Conservation (phyloP, 2,329 filamentous ascomycete genomes). For the Penicillium sp. region DNA sequence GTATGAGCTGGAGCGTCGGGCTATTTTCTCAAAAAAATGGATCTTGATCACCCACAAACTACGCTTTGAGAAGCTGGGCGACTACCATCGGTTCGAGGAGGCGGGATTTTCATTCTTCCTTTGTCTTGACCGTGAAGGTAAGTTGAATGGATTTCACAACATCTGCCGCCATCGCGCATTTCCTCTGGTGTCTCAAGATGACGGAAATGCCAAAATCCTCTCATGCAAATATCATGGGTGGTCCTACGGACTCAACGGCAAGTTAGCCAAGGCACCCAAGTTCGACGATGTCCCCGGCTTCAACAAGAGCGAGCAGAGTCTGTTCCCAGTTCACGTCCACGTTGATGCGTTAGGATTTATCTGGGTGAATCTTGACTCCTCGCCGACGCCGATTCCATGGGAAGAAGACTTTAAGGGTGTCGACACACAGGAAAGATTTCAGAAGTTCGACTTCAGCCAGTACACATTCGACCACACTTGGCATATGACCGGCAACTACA, state of each 20-base stretch:
- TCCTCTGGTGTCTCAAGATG: slow-evolving; percentile 23
- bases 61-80: slow-evolving; percentile 55
- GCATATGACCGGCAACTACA: slow-evolving; percentile 20
- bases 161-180: slow-evolving; percentile 28
- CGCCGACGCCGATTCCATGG: slow-evolving; percentile 17
- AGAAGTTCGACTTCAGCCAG: slow-evolving; percentile 16
- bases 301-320: slow-evolving; percentile 26
- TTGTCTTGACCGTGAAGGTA: slow-evolving; percentile 51
- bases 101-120: slow-evolving; percentile 61
- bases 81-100: slow-evolving; percentile 58
- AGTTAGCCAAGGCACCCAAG: slow-evolving; percentile 25
- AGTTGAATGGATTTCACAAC: slow-evolving; percentile 47
- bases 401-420: slow-evolving; percentile 19
- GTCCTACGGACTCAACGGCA: slow-evolving; percentile 28
- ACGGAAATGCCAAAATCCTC: slow-evolving; percentile 22
- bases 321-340: slow-evolving; percentile 23
- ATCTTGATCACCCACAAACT: slow-evolving; percentile 41
- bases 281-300: slow-evolving; percentile 26
- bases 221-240: slow-evolving; percentile 29
- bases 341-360: slow-evolving; percentile 23
- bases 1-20: slow-evolving; percentile 58
- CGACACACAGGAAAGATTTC: slow-evolving; percentile 15
- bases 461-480: slow-evolving; percentile 23
- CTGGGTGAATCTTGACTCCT: slow-evolving; percentile 25
- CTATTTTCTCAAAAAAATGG: slow-evolving; percentile 59